Percentiles rank a stretch among this genome's conserved stretches.
phyloP scores from a whole-genome alignment of 2,329 filamentous ascomycete genomes.

The Xylariaceae sp. region DNA sequence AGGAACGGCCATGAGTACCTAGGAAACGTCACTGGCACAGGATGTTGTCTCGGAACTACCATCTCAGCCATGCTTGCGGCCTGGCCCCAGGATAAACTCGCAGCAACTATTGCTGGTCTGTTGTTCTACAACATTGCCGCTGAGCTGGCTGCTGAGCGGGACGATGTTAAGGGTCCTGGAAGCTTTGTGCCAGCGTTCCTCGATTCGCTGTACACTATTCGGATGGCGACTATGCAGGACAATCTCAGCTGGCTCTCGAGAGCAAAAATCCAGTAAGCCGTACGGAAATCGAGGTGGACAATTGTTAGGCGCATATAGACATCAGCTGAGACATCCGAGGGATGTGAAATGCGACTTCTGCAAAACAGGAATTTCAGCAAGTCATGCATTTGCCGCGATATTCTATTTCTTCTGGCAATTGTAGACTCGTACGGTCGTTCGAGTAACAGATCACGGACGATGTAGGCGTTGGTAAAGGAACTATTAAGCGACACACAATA shows the following conservation, averaged over 20 bases:
- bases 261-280: slow-evolving; percentile 42
- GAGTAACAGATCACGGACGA: too few relatives aligned
- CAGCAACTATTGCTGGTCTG: slow-evolving; percentile 69
- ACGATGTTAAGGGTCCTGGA: slow-evolving; percentile 73
- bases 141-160: slow-evolving; percentile 62
- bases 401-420: too few relatives aligned
- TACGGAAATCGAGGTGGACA: too few relatives aligned
- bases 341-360: slow-evolving; percentile 3
- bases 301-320: too few relatives aligned
- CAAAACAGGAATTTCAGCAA: too few relatives aligned
- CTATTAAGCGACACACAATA: too few relatives aligned
- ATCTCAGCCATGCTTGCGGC: slow-evolving; percentile 73
- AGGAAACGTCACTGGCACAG: slow-evolving; percentile 72
- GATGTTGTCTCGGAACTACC: slow-evolving; percentile 81
- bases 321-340: too few relatives aligned
- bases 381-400: too few relatives aligned
- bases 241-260: slow-evolving; percentile 51
- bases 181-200: slow-evolving; percentile 84
- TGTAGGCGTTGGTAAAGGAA: too few relatives aligned
- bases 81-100: slow-evolving; percentile 60
- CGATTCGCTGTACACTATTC: slow-evolving; percentile 61
- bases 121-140: slow-evolving; percentile 75
- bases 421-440: too few relatives aligned
- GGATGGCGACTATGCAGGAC: slow-evolving; percentile 46
- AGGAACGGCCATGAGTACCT: slow-evolving; percentile 74